Base-by-base conservation (phyloP, 176 grass and related monocot genomes). In the Urochloa ruziziensis region DNA sequence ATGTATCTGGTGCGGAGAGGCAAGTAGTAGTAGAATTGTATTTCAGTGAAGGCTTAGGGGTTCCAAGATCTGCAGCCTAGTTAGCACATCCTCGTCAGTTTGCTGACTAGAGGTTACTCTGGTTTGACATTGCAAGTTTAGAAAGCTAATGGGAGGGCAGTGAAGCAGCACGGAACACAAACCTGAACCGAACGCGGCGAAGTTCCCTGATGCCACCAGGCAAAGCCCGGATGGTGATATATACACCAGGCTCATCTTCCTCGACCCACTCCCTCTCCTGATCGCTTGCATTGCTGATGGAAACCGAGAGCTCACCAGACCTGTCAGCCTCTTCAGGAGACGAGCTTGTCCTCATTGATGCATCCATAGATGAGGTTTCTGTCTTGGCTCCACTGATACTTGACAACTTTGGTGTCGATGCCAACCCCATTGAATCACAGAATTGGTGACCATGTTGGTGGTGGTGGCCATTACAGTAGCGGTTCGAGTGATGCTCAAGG, bases 261-360 rank as follows among this genome's bases (percentile, higher is more conserved):
- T 99, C 93, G 4, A 94, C 91, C 93, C 93, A 99, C 61, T 99
- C 96, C 62, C 96, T 88, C 83, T 99, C 93, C 47, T 91, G 91
- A 39, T 96, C 96, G 2, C 96, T 99, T 14, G 89, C 93, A 75
- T 99, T 92, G 88, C 96, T 96, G 54, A 99, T 73, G 39, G 91
- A 96, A 43, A 90, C 91, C 0, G 91, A 94, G 30, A 96, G 85
- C 63, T 97, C 95, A 39, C 90, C 91, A 13, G 83, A 98, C 17
- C 76, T 88, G 75, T 98, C 91, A 0, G 62, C 74, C 74, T 98
- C 96, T 54, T 89, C 96, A 65, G 88, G 91, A 34, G 93, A 96
- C 1, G 93, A 99, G 76, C 89, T 92, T 25, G 96, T 94, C 80
- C 91, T 82, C 89, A 85, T 84, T 3, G 93, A 99, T 52, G 93